Conservation (phyloP, 805 yeast genomes). For the Saturnispora mendoncae region DNA sequence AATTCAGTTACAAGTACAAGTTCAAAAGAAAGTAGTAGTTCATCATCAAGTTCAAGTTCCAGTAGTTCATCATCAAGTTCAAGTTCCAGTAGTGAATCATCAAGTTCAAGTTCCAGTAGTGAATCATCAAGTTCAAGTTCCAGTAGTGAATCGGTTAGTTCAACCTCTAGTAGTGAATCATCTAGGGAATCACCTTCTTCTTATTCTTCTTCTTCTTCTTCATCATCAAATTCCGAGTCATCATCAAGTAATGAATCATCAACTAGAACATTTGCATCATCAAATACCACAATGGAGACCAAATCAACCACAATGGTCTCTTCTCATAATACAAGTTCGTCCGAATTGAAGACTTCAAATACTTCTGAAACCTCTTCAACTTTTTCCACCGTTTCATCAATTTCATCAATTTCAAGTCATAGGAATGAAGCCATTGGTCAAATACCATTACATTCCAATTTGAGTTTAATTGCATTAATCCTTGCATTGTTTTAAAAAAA, state of each 20-base stretch:
- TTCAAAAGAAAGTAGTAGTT: neutral
- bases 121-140: too few relatives aligned
- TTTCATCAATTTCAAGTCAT: slow-evolving; percentile 9
- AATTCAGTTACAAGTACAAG: neutral
- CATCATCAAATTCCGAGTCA: neutral
- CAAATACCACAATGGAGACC: neutral
- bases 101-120: neutral
- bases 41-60: too few relatives aligned
- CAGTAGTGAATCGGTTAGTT: neutral
- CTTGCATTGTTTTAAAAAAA: slow-evolving; percentile 9
- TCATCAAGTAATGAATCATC: neutral
- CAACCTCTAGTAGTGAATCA: neutral
- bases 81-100: too few relatives aligned
- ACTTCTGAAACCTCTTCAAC: too few relatives aligned
- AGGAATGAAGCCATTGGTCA: slow-evolving; percentile 9
- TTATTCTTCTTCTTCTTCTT: neutral
- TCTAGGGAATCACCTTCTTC: neutral
- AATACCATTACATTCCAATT: slow-evolving; percentile 3
- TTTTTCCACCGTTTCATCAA: neutral
- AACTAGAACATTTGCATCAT: neutral
- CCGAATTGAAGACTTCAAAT: too few relatives aligned
- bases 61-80: neutral
- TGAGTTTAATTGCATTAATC: slow-evolving; percentile 5
- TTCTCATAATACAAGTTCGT: too few relatives aligned
- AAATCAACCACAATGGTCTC: neutral